Evolutionary conservation across 495 filamentous ascomycete genomes (phyloP).

Genomic region (Cairneyella variabilis): DNA sequence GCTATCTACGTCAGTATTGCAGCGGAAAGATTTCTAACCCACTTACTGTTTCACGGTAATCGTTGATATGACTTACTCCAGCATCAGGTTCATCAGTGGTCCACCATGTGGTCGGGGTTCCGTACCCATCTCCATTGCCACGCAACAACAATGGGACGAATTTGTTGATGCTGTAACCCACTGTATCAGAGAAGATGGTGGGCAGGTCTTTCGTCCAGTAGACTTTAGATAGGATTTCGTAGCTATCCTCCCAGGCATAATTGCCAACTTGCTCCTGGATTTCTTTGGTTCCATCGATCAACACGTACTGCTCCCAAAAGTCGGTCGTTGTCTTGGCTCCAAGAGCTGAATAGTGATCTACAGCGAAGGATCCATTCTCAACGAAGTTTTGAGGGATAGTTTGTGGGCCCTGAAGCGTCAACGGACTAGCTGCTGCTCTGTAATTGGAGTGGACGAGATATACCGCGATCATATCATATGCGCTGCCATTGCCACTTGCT

Average conservation of each 20-base stretch:
- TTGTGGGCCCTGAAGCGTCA: too few relatives aligned
- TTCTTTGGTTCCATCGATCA: constrained; percentile 32
- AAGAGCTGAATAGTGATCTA: constrained; percentile 43
- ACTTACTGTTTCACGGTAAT: constrained; percentile 28
- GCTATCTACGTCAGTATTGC: too few relatives aligned
- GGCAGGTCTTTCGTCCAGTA: constrained; percentile 40
- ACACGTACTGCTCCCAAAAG: constrained; percentile 44
- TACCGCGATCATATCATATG: too few relatives aligned
- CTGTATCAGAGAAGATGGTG: constrained; percentile 18
- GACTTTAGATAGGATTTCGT: constrained; percentile 36
- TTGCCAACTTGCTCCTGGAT: constrained; percentile 36
- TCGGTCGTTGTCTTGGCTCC: constrained; percentile 40
- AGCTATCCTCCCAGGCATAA: constrained; percentile 51
- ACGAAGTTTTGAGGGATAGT: too few relatives aligned
- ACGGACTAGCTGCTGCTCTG: too few relatives aligned
- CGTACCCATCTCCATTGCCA: too few relatives aligned
- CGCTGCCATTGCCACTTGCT: too few relatives aligned
- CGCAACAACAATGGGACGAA: constrained; percentile 22
- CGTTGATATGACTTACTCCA: neutral
- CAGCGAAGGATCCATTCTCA: constrained; percentile 45
- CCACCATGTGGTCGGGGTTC: too few relatives aligned
- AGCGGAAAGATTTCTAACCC: too few relatives aligned
- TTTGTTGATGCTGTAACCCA: constrained; percentile 28
- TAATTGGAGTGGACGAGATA: too few relatives aligned
- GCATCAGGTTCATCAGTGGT: constrained; percentile 1